phyloP scores from a whole-genome alignment of 2,329 filamentous ascomycete genomes.

The Colletotrichum tropicale region DNA sequence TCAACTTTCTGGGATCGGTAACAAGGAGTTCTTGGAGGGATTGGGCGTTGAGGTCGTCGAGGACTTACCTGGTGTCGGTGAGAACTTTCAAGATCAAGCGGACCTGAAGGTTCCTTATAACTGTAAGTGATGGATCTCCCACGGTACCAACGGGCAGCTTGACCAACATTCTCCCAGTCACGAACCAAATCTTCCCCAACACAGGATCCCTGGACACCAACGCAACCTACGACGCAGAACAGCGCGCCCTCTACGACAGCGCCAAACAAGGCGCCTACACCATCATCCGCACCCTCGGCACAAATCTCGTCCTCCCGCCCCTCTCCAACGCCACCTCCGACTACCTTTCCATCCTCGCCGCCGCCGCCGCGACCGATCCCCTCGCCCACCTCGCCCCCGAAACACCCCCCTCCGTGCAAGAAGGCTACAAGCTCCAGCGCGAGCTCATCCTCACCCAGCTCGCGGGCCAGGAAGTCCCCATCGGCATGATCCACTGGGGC shows the following conservation, averaged over 20 bases:
- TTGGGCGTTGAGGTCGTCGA: constrained; percentile 44
- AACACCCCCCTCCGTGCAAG: constrained; percentile 35
- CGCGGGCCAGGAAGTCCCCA: constrained; percentile 26
- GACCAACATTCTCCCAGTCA: background rate
- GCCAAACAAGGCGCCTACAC: constrained; percentile 33
- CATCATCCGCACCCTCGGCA: constrained; percentile 29
- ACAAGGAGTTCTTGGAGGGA: constrained; percentile 34
- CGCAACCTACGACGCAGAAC: constrained; percentile 35
- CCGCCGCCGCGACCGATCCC: constrained; percentile 32
- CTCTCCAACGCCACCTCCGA: constrained; percentile 35
- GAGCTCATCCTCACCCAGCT: constrained; percentile 32
- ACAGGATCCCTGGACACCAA: constrained; percentile 32
- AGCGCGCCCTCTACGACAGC: constrained; percentile 33
- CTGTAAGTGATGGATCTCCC: background rate
- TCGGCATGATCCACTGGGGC: constrained; percentile 35
- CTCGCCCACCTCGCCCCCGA: constrained; percentile 30
- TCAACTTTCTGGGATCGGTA: constrained; percentile 53
- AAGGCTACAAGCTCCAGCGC: constrained; percentile 41
- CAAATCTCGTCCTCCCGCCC: constrained; percentile 34
- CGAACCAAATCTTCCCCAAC: constrained; percentile 30
- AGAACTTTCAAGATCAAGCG: constrained; percentile 48
- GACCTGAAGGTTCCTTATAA: constrained; percentile 27
- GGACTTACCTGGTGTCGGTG: constrained; percentile 53
- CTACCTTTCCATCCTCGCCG: constrained; percentile 27
- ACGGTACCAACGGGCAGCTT: fast-evolving